phyloP scores from a whole-genome alignment of 805 yeast genomes.

The Yamadazyma sp. region DNA sequence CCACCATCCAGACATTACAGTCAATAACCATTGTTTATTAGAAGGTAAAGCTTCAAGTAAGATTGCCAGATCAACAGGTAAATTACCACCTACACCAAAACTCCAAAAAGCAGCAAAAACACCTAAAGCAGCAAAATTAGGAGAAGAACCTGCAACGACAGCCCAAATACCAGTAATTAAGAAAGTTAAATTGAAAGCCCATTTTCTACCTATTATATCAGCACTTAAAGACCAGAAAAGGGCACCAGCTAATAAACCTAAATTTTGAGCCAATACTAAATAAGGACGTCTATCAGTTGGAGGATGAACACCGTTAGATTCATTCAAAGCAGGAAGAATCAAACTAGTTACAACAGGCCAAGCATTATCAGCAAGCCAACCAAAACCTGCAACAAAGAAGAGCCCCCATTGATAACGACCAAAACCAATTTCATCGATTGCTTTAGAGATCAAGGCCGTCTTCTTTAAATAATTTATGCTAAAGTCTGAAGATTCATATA shows the following conservation, averaged over 20 bases:
- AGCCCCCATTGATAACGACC: conserved; percentile 47
- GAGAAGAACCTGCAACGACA: conserved; percentile 26
- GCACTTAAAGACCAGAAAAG: conserved; percentile 28
- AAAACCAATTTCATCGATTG: conserved; percentile 37
- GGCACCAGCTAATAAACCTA: conserved; percentile 30
- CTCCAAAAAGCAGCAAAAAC: conserved; percentile 25
- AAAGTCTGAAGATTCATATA: conserved; percentile 7
- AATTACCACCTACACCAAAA: conserved; percentile 31
- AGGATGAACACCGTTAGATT: conserved; percentile 34
- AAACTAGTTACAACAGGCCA: conserved; percentile 38
- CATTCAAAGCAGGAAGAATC: conserved; percentile 28
- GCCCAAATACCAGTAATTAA: conserved; percentile 26
- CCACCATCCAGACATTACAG: conserved; percentile 54
- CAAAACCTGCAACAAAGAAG: conserved; percentile 56
- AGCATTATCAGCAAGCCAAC: conserved; percentile 49
- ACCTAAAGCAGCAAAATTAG: conserved; percentile 27
- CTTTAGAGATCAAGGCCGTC: conserved; percentile 21
- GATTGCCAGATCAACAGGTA: conserved; percentile 30
- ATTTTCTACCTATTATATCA: conserved; percentile 29
- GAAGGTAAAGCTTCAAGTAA: conserved; percentile 28
- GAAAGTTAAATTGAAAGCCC: conserved; percentile 29
- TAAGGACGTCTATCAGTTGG: conserved; percentile 32
- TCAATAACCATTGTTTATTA: conserved; percentile 23
- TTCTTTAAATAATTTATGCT: conserved; percentile 19
- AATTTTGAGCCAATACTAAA: conserved; percentile 44